Percentiles rank a stretch among this genome's conserved stretches.
phyloP scores from a whole-genome alignment of 345 rosid species.

The Boechera divaricarpa region DNA sequence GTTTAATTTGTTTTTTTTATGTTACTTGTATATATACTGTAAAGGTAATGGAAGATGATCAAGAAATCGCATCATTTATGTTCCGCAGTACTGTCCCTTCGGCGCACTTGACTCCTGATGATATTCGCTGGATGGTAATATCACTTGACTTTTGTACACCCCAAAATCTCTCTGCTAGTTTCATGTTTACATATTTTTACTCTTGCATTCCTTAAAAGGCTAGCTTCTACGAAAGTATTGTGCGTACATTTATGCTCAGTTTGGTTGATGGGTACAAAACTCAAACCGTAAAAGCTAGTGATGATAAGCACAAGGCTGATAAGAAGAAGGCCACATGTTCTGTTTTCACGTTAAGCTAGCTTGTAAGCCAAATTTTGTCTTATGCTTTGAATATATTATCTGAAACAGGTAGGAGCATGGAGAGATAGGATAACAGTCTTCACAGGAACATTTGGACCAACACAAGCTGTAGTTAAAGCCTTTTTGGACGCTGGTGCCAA shows the following conservation, averaged over 20 bases:
- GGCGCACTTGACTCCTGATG: conserved; percentile 82
- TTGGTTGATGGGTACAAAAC: not conserved
- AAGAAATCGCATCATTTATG: conserved; percentile 91
- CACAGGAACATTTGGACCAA: conserved; percentile 84
- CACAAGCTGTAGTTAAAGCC: conserved; percentile 54
- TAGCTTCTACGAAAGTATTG: conserved; percentile 2
- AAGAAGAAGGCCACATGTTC: not conserved
- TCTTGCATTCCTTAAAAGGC: not conserved
- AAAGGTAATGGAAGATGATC: conserved; percentile 97
- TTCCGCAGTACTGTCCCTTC: conserved; percentile 95
- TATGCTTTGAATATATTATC: not conserved
- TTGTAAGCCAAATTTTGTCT: conserved; percentile 13
- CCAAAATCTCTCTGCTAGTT: not conserved
- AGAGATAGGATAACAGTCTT: conserved; percentile 91
- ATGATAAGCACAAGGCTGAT: not conserved
- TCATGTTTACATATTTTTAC: conserved; percentile 56
- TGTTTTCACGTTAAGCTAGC: not conserved
- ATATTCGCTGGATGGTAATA: conserved; percentile 96
- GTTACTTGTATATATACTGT: conserved; percentile 10
- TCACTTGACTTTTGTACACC: conserved; percentile 16
- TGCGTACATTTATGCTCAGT: not conserved
- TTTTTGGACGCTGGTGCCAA: conserved; percentile 86
- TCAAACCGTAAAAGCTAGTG: not conserved
- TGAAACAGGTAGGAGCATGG: conserved; percentile 91
- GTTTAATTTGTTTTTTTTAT: conserved; percentile 23